phyloP scores from a whole-genome alignment of 73 alveolate genomes.

The Halteria grandinella region DNA sequence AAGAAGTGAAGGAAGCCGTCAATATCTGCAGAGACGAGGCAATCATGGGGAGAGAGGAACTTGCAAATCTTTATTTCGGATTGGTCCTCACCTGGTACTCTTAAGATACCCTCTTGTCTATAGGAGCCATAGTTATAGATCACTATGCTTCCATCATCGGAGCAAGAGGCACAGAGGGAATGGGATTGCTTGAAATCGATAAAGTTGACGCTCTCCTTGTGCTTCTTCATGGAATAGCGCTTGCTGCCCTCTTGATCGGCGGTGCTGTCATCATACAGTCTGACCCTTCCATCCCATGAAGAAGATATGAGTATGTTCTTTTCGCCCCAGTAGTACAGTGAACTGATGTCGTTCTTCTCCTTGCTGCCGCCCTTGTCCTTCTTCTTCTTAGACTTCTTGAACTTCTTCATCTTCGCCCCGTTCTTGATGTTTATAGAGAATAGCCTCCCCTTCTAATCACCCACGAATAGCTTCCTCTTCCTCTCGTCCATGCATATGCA shows the following conservation, averaged over 20 bases:
- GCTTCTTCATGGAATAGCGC: constrained; percentile 91
- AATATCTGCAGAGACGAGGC: constrained; percentile 89
- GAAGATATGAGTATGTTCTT: constrained; percentile 81
- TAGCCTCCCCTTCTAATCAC: constrained; percentile 95
- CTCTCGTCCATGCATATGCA: constrained; percentile 92
- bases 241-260: constrained; percentile 88
- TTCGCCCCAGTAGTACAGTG: constrained; percentile 74
- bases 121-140: constrained; percentile 90
- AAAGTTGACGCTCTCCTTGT: constrained; percentile 87
- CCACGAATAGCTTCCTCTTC: constrained; percentile 95
- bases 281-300: constrained; percentile 92
- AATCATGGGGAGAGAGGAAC: constrained; percentile 86
- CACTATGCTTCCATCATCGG: constrained; percentile 96
- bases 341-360: constrained; percentile 62
- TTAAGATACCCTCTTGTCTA: constrained; percentile 91
- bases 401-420: constrained; percentile 98
- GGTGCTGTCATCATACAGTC: constrained; percentile 95
- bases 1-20: constrained; percentile 93
- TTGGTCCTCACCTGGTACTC: constrained; percentile 22
- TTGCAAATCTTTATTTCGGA: constrained; percentile 86
- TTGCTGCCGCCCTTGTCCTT: too few relatives aligned
- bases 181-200: constrained; percentile 76
- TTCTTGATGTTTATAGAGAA: constrained; percentile 93
- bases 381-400: constrained; percentile 85
- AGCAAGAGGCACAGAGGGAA: constrained; percentile 90